phyloP scores from a whole-genome alignment of 1,139 yeast genomes.

The Pichia sp. region DNA sequence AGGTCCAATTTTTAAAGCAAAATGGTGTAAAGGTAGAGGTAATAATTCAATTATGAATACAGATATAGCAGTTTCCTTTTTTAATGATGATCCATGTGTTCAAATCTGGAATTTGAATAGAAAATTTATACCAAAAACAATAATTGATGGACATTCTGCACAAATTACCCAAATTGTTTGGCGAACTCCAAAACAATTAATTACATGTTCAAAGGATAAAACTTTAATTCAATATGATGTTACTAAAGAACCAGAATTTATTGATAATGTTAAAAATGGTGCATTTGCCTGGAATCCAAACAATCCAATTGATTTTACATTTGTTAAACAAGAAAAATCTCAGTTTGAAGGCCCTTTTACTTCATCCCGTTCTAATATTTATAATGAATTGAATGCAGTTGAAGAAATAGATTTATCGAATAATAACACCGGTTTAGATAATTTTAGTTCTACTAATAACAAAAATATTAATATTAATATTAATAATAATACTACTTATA shows the following conservation, averaged over 20 bases:
- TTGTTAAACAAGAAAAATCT: conserved; percentile 45
- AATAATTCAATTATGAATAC: conserved; percentile 38
- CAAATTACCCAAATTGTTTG: conserved; percentile 46
- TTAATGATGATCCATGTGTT: conserved; percentile 70
- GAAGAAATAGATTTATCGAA: not conserved
- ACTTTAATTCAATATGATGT: conserved; percentile 52
- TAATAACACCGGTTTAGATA: not conserved
- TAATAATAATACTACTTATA: not conserved
- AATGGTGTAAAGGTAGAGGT: conserved; percentile 51
- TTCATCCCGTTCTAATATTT: not conserved
- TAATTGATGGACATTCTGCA: conserved; percentile 47
- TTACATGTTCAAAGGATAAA: conserved; percentile 50
- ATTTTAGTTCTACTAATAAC: not conserved
- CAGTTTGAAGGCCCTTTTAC: conserved; percentile 34
- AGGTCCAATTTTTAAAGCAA: conserved; percentile 67
- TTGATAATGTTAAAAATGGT: conserved; percentile 47
- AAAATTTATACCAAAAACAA: conserved; percentile 67
- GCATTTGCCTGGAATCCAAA: conserved; percentile 51
- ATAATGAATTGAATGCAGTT: conserved; percentile 2
- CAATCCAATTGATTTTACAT: conserved; percentile 41
- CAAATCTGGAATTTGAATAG: conserved; percentile 70
- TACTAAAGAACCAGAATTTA: conserved; percentile 41
- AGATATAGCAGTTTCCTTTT: conserved; percentile 70
- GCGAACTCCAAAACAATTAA: conserved; percentile 44
- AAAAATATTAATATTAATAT: not conserved